These are phyloP conservation scores for Choiromyces venosus DNA, from an alignment of 495 filamentous ascomycete genomes.

Conservation along the genomic window DNA sequence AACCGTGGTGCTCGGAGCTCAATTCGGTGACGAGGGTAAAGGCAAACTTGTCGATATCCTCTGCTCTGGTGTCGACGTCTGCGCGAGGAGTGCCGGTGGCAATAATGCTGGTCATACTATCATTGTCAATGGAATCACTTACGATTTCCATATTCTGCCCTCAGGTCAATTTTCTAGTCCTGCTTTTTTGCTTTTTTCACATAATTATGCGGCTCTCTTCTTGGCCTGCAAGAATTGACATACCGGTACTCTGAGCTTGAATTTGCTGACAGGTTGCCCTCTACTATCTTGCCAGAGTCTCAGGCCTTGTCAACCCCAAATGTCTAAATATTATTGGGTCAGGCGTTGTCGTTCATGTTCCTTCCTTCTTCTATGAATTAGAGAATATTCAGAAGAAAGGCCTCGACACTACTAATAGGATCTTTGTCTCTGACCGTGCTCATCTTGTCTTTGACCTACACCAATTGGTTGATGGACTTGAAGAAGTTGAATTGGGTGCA, in stretches of 20 bases:
- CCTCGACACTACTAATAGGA: slow-evolving; percentile 58
- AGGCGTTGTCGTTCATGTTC: slow-evolving; percentile 78
- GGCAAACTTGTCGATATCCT: slow-evolving; percentile 68
- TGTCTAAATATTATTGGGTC: slow-evolving; percentile 81
- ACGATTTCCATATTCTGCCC: slow-evolving; percentile 69
- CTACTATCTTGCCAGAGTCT: slow-evolving; percentile 28
- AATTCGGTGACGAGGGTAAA: slow-evolving; percentile 72
- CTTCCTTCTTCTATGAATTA: slow-evolving; percentile 83
- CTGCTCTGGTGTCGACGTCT: slow-evolving; percentile 54
- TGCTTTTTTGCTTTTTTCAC: slow-evolving; percentile 7
- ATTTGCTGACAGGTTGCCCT: not conserved
- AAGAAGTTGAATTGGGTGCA: slow-evolving; percentile 66
- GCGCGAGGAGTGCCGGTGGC: slow-evolving; percentile 60
- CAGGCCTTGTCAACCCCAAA: slow-evolving; percentile 67
- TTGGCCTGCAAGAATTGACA: not conserved
- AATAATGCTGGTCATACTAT: slow-evolving; percentile 61
- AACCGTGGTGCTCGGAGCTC: slow-evolving; percentile 58
- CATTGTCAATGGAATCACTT: slow-evolving; percentile 56
- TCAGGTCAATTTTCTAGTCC: slow-evolving; percentile 42
- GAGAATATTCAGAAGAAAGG: slow-evolving; percentile 65
- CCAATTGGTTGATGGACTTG: slow-evolving; percentile 71
- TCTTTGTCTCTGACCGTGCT: slow-evolving; percentile 74
- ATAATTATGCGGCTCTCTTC: not conserved
- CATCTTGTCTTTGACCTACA: slow-evolving; percentile 84
- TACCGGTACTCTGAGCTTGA: not conserved